Base-by-base conservation (phyloP, 805 yeast species). In the Candida coleopterorum region DNA sequence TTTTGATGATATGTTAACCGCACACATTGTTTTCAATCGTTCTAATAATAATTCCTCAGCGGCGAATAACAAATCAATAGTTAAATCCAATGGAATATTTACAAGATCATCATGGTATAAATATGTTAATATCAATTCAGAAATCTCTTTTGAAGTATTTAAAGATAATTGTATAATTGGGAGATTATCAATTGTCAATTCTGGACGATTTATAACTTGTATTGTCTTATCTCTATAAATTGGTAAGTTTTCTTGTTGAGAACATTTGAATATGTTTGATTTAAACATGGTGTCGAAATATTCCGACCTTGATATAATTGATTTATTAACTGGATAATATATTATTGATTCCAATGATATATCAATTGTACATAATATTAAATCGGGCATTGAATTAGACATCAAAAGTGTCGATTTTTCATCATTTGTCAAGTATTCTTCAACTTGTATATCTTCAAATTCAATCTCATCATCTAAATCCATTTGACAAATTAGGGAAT, bases 281-380 rank as follows among this genome's bases (percentile, higher is more conserved):
- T 63, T 53, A 50, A 85, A 77, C 80, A 83, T 72, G 2, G 77
- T 69, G 35, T 68, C 74, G 48, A 75, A 85, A 53, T 80, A 84
- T 29, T 75, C 81, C 3, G 84, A 73, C 27, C 88, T 58, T 4
- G 70, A 55, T 17, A 85, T 51, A 33, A 84, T 70, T 0, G 84
- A 69, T 28, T 79, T 64, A 53, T 85, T 85, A 4, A 70, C 77
- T 1, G 90, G 89, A 48, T 76, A 83, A 40, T 65, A 68, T 0
- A 54, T 48, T 32, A 52, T 45, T 1, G 58, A 37, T 9, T 52
- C 65, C 4, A 50, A 26, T 5, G 47, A 52, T 0, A 47, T 39
- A 17, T 61, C 62, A 4, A 56, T 49, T 8, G 68, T 65, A 1
- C 66, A 47, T 1, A 79, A 32, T 1, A 75, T 60, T 0, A 74